A percentile compares a stretch with the other conserved stretches of the same genome.
These are phyloP conservation scores for Trichocladium antarcticum DNA, from an alignment of 495 filamentous ascomycete species.

Conservation along the genomic window DNA sequence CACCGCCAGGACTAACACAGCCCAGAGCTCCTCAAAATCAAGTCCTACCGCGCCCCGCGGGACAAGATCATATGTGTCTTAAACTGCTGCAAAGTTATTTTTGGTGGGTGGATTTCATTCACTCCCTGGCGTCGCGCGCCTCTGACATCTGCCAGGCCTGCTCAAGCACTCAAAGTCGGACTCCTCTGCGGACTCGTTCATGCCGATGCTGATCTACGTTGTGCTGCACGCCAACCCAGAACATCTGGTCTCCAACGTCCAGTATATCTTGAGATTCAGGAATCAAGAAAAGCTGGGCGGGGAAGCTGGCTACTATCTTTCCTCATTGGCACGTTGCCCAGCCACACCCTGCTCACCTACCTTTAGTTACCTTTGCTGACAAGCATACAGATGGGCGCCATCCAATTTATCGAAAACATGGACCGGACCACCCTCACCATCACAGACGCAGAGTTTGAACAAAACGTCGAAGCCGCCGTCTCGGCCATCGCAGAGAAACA, in stretches of 20 bases:
- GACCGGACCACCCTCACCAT: slow-evolving; percentile 91
- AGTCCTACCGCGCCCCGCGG: slow-evolving; percentile 84
- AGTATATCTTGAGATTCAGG: slow-evolving; percentile 93
- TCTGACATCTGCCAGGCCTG: slow-evolving; percentile 47
- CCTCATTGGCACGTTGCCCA: slow-evolving; percentile 60
- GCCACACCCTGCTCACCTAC: not conserved
- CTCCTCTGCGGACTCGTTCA: slow-evolving; percentile 89
- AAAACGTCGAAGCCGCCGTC: slow-evolving; percentile 87
- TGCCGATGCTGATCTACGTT: slow-evolving; percentile 91
- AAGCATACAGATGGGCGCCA: slow-evolving; percentile 66
- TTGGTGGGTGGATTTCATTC: slow-evolving; percentile 48
- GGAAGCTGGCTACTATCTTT: slow-evolving; percentile 95
- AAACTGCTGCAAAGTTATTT: slow-evolving; percentile 99
- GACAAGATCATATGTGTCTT: slow-evolving; percentile 98
- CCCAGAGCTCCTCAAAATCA: slow-evolving; percentile 84
- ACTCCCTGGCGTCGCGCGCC: not conserved
- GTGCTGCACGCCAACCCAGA: slow-evolving; percentile 90
- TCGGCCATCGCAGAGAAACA: slow-evolving; percentile 92
- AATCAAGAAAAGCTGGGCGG: slow-evolving; percentile 95
- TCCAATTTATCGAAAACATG: slow-evolving; percentile 93
- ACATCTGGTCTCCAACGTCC: slow-evolving; percentile 91
- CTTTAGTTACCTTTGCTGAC: slow-evolving; percentile 11
- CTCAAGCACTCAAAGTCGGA: slow-evolving; percentile 86
- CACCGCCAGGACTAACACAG: slow-evolving; percentile 21
- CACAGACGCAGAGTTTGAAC: slow-evolving; percentile 87